Percentiles rank a stretch among this genome's conserved stretches.
phyloP scores from a whole-genome alignment of 179 eudicot genomes.

The Beta macrorhiza region DNA sequence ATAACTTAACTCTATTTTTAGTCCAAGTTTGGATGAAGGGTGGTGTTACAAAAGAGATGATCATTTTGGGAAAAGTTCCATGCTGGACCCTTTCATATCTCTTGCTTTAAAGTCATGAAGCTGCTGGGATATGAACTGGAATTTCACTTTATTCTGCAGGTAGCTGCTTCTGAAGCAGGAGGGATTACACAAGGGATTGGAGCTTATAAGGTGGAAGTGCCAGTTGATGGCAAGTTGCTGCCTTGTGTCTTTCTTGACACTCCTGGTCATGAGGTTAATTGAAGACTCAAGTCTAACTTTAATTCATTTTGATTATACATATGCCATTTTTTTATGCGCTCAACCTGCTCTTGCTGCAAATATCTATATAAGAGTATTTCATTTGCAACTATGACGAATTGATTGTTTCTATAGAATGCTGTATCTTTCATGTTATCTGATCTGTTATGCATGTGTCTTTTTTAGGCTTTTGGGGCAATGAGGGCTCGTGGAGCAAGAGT shows the following conservation, averaged over 20 bases:
- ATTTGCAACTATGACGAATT: neutral
- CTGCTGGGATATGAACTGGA: constrained; percentile 12
- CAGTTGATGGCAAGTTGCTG: constrained; percentile 66
- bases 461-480: constrained; percentile 97
- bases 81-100: neutral
- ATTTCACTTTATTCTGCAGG: constrained; percentile 45
- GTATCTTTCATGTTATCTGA: constrained; percentile 13
- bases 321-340: neutral
- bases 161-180: constrained; percentile 97
- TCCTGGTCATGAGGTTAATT: constrained; percentile 90
- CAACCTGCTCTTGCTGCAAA: neutral
- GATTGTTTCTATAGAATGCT: neutral
- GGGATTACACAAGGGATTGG: constrained; percentile 99
- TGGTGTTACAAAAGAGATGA: neutral
- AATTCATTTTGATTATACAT: too few species aligned
- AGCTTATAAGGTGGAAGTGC: constrained; percentile 88
- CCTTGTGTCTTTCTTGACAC: constrained; percentile 97
- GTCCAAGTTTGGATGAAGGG: neutral
- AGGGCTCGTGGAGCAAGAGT: constrained; percentile 99
- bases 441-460: constrained; percentile 9
- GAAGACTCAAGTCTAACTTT: neutral
- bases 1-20: neutral
- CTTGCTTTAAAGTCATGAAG: neutral
- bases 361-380: neutral
- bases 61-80: neutral